Conservation (phyloP, 345 rosid genomes). For the Passiflora organensis region DNA sequence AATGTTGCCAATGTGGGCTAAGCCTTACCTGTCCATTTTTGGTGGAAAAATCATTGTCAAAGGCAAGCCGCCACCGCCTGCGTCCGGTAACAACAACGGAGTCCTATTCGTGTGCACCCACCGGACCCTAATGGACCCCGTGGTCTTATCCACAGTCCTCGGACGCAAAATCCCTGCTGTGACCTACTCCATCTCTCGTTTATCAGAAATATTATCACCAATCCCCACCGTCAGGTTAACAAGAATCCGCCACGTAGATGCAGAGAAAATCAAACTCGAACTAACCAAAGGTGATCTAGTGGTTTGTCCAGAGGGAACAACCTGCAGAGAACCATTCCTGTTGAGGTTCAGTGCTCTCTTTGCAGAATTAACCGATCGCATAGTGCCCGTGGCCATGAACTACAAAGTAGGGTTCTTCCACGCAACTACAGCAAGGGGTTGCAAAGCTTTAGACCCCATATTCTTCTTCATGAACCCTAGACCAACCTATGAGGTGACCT, state of each 20-base stretch:
- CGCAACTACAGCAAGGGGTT: constrained; percentile 89
- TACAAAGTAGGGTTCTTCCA: constrained; percentile 91
- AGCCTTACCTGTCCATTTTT: constrained; percentile 47
- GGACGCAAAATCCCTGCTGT: constrained; percentile 79
- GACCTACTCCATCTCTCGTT: constrained; percentile 73
- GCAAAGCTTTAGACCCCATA: constrained; percentile 83
- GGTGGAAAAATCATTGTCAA: constrained; percentile 58
- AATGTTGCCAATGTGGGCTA: constrained; percentile 57
- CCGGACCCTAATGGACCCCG: constrained; percentile 91
- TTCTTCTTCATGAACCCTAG: constrained; percentile 96
- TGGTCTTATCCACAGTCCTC: constrained; percentile 63
- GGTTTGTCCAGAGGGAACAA: constrained; percentile 91
- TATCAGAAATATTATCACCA: constrained; percentile 79
- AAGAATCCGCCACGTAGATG: constrained; percentile 59
- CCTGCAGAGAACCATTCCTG: constrained; percentile 86
- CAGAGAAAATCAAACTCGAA: constrained; percentile 51
- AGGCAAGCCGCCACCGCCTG: constrained; percentile 68
- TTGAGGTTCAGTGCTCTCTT: constrained; percentile 81
- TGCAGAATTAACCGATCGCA: constrained; percentile 74
- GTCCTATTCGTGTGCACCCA: constrained; percentile 89
- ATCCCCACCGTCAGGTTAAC: constrained; percentile 81
- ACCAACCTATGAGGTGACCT: constrained; percentile 83
- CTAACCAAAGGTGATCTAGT: constrained; percentile 63
- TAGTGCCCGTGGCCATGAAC: constrained; percentile 92
- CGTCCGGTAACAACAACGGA: constrained; percentile 34